A percentile compares a stretch with the other conserved stretches of the same genome.
phyloP scores from a whole-genome alignment of 352 stramenopile species.

The Phytophthora sojae region DNA sequence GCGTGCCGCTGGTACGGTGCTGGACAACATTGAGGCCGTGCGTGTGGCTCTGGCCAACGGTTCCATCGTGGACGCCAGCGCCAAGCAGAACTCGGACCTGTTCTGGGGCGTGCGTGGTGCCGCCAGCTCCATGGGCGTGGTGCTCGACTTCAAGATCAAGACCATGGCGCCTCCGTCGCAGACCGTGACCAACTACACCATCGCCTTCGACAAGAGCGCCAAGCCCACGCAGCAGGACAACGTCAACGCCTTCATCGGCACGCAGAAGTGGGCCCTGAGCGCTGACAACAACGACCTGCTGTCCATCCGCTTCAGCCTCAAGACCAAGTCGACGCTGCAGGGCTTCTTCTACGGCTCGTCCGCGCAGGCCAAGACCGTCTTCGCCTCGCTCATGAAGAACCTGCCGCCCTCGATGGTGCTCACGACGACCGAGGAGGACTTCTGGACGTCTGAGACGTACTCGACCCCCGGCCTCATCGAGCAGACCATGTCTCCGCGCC shows the following conservation, averaged over 20 bases:
- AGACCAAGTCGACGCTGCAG: neutral
- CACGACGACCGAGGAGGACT: neutral
- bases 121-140: neutral
- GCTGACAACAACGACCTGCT: neutral
- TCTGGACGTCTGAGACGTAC: neutral
- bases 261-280: neutral
- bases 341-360: neutral
- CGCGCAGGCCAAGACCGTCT: neutral
- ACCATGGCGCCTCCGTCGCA: neutral
- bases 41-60: neutral
- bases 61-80: neutral
- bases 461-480: neutral
- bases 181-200: neutral
- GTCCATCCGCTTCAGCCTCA: neutral
- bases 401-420: neutral
- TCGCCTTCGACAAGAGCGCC: neutral
- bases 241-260: neutral
- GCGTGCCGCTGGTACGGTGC: neutral
- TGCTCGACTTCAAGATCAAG: neutral
- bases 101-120: neutral
- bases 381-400: neutral
- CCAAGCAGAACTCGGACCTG: neutral
- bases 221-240: neutral
- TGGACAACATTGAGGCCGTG: neutral
- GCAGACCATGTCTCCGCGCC: neutral